Evolutionary conservation across 2,329 filamentous ascomycete genomes (phyloP).

Genomic region (Fusarium proliferatum): DNA sequence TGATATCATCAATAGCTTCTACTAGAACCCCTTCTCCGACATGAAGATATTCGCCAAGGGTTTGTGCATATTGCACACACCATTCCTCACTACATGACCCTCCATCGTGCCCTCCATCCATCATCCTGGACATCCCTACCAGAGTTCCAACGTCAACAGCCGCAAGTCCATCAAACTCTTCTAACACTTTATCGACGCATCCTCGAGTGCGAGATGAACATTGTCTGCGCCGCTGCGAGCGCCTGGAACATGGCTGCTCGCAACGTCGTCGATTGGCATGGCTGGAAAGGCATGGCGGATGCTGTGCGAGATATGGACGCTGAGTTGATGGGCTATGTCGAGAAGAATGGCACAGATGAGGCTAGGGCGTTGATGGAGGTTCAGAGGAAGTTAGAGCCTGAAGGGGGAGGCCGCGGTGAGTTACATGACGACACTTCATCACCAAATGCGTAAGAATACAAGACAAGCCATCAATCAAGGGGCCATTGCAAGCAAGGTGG

Average conservation of each 20-base stretch:
- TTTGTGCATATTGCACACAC: conserved; percentile 48
- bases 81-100: conserved; percentile 51
- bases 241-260: conserved; percentile 52
- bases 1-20: conserved; percentile 44
- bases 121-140: conserved; percentile 39
- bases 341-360: conserved; percentile 31
- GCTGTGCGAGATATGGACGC: conserved; percentile 45
- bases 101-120: conserved; percentile 43
- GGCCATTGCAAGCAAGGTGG: not conserved
- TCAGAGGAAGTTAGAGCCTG: conserved; percentile 23
- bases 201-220: conserved; percentile 55
- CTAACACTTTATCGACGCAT: conserved; percentile 47
- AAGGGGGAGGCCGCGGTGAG: conserved; percentile 22
- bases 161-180: conserved; percentile 39
- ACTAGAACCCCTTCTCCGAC: conserved; percentile 50
- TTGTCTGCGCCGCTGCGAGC: conserved; percentile 52
- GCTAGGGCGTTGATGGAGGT: conserved; percentile 30
- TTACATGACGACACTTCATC: not conserved
- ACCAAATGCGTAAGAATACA: not conserved
- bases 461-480: not conserved
- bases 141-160: conserved; percentile 40
- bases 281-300: conserved; percentile 43
- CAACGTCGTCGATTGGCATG: conserved; percentile 52
- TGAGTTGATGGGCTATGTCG: conserved; percentile 39
- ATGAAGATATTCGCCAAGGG: conserved; percentile 46